phyloP scores from a whole-genome alignment of 345 rosid species.

The Salix viminalis region DNA sequence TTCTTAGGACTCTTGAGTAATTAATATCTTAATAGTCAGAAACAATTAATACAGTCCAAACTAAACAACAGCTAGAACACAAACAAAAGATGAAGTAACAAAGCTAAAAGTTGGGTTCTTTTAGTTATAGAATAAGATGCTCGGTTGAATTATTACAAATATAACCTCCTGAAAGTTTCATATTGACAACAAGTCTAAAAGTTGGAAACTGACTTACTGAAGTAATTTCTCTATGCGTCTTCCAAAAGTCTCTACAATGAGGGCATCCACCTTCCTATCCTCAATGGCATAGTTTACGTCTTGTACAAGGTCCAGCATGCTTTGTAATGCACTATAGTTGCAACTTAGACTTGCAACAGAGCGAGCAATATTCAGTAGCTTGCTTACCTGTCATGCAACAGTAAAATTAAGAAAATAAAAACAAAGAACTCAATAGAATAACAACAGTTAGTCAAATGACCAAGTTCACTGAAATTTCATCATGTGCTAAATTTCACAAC shows the following conservation, averaged over 20 bases:
- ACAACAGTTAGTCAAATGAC: constrained; percentile 5
- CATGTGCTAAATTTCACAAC: not conserved
- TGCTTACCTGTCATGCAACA: constrained; percentile 56
- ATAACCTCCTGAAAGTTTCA: not conserved
- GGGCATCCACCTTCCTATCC: constrained; percentile 93
- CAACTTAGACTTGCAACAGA: constrained; percentile 66
- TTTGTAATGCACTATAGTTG: constrained; percentile 60
- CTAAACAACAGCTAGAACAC: not conserved
- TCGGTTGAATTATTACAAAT: not conserved
- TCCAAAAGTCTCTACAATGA: constrained; percentile 95
- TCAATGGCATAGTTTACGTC: constrained; percentile 86
- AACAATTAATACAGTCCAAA: not conserved
- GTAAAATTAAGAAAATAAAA: constrained; percentile 5
- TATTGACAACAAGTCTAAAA: not conserved
- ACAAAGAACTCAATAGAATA: constrained; percentile 2
- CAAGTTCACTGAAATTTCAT: not conserved
- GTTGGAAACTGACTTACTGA: constrained; percentile 48
- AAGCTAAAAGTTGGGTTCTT: constrained; percentile 1
- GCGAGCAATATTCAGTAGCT: constrained; percentile 72
- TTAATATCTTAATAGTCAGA: not conserved
- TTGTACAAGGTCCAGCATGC: constrained; percentile 70
- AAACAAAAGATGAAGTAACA: not conserved
- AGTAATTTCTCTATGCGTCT: constrained; percentile 88
- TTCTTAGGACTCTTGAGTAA: not conserved
- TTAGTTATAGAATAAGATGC: not conserved